Evolutionary conservation across 108 stramenopile genomes (phyloP).

Genomic region (Chaetoceros tenuissimus): DNA sequence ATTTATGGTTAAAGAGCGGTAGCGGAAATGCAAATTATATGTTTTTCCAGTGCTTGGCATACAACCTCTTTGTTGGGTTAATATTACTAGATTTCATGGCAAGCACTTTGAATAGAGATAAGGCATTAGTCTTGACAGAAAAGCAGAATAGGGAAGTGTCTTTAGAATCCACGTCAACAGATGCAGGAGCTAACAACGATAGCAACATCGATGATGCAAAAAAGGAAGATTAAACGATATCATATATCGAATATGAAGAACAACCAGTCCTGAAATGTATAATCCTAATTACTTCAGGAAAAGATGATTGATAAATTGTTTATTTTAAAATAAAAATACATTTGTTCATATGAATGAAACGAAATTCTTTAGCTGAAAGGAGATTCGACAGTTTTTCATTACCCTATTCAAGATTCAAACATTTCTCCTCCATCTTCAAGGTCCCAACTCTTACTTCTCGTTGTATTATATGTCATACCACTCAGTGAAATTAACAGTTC

Average conservation of each 20-base stretch:
- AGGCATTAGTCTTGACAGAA: constrained; percentile 11
- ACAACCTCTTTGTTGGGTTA: constrained; percentile 48
- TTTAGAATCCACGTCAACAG: too few relatives aligned
- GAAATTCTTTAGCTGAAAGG: too few relatives aligned
- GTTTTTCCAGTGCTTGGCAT: constrained; percentile 77
- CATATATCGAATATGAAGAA: too few relatives aligned
- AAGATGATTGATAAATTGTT: too few relatives aligned
- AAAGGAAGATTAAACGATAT: too few relatives aligned
- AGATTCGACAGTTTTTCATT: too few relatives aligned
- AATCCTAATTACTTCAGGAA: too few relatives aligned
- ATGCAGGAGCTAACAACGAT: too few relatives aligned
- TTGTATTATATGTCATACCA: not conserved
- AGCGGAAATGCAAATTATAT: constrained; percentile 79
- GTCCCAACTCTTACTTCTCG: not conserved
- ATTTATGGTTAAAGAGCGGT: constrained; percentile 71
- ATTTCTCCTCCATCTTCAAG: not conserved
- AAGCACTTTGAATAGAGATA: constrained; percentile 37
- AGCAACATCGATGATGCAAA: too few relatives aligned
- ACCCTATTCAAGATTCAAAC: not conserved
- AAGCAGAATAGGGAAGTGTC: not conserved
- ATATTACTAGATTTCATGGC: constrained; percentile 29
- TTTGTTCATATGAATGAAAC: too few relatives aligned
- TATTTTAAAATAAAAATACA: too few relatives aligned
- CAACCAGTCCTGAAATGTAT: too few relatives aligned
- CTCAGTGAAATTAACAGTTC: constrained; percentile 48